Evolutionary conservation across 139 green algal species (phyloP).

Genomic region (Chloropicon primus): DNA sequence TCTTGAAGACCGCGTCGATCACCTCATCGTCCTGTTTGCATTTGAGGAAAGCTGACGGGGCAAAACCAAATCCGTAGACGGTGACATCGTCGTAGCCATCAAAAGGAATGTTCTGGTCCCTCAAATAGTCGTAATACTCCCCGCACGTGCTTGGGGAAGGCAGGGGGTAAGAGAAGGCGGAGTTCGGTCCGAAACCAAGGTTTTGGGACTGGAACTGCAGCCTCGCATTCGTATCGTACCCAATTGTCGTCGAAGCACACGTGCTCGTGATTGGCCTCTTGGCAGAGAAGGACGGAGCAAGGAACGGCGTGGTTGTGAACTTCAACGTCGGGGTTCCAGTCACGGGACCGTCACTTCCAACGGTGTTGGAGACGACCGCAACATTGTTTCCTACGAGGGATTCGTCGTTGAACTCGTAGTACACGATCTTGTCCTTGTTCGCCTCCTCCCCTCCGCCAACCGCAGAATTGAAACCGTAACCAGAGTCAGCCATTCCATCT

Average conservation of each 20-base stretch:
- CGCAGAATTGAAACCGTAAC: slow-evolving; percentile 3
- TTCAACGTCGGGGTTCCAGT: neutral
- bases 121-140: slow-evolving; percentile 2
- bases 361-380: neutral
- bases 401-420: slow-evolving; percentile 12
- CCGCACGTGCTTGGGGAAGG: slow-evolving; percentile 2
- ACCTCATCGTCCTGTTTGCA: slow-evolving; percentile 9
- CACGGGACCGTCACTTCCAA: neutral
- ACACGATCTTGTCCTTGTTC: neutral
- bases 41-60: slow-evolving; percentile 9
- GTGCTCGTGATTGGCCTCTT: neutral
- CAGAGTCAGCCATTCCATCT: too few species aligned
- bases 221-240: neutral
- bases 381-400: neutral
- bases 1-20: slow-evolving; percentile 1
- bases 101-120: neutral
- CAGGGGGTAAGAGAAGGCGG: slow-evolving; percentile 1
- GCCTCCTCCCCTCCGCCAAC: neutral
- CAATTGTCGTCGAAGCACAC: neutral
- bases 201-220: neutral
- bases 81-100: slow-evolving; percentile 10
- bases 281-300: slow-evolving; percentile 7
- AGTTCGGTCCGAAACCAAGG: neutral
- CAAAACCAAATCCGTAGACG: slow-evolving; percentile 14
- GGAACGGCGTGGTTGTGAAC: neutral